Base-by-base conservation (phyloP, 2,329 filamentous ascomycete species). In the Cladobotryum mycophilum region DNA sequence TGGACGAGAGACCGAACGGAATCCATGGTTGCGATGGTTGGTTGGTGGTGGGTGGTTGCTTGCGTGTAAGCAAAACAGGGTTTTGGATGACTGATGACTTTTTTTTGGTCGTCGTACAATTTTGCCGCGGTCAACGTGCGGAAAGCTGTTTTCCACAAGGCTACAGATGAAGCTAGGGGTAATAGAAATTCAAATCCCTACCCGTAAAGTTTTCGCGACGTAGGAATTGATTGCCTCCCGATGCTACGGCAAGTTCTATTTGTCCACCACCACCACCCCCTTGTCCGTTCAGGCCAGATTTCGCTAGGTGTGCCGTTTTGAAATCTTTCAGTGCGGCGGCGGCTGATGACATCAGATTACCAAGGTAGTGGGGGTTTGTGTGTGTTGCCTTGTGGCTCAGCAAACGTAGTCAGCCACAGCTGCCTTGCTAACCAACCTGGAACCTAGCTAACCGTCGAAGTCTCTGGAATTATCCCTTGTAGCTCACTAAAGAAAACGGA, bases 1-100 rank as follows among this genome's bases (percentile, higher is more conserved):
- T 79, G 79, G 62, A 89, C 75, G 57, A 74, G 72, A 47, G 76
- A 75, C 63, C 80, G 80, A 53, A 86, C 65, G 56, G 75, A 64
- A 62, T 87, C 83, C 82, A 87, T 86, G 53, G 52, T 66, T 54
- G 55, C 33, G 40, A 45, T 34, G 37, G n/a, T n/a, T n/a, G n/a
- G n/a, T n/a, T n/a, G n/a, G 44, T 41, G 48, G 44, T 43, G 14
- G 14, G 9, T 33, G 15, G 3, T 5, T 13, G n/a, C n/a, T 33
- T 33, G 45, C 5, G 14, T 22, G 18, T 38, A 17, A 38, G 36
- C 14, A n/a, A 38, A 17, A 17, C 2, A n/a, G 11, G 36, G 36
- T 17, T 38, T 38, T n/a, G 13, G 36, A 38, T 38, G 35, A 37
- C 12, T 37, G 20, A 20, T 20, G 20, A 5, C 5, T 20, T 20